Evolutionary conservation across 495 filamentous ascomycete genomes (phyloP).

Genomic region (Aspergillus ostianus): DNA sequence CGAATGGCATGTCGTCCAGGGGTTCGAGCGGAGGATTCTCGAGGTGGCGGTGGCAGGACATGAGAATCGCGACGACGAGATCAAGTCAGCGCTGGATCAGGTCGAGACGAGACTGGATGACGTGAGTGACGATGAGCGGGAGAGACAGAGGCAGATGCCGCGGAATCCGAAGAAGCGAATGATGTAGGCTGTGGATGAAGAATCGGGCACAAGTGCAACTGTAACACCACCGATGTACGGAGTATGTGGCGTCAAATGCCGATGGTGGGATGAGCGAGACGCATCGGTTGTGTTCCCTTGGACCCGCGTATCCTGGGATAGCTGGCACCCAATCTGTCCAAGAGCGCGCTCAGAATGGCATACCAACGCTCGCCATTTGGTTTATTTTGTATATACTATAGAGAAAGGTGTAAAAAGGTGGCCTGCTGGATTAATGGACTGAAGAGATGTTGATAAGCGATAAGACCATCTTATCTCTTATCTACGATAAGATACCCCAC

Average conservation of each 20-base stretch:
- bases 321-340: too few relatives aligned
- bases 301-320: too few relatives aligned
- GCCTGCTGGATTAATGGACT: too few relatives aligned
- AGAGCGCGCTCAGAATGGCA: too few relatives aligned
- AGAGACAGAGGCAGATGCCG: slow-evolving; percentile 32
- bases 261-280: neutral
- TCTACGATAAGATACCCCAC: neutral
- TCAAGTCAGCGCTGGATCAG: slow-evolving; percentile 29
- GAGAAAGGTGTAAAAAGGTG: too few relatives aligned
- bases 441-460: neutral
- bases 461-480: neutral
- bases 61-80: slow-evolving; percentile 41
- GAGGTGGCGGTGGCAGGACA: slow-evolving; percentile 80
- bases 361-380: too few relatives aligned
- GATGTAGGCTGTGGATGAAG: slow-evolving; percentile 33
- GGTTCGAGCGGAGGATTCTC: slow-evolving; percentile 80
- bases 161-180: slow-evolving; percentile 50
- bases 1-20: slow-evolving; percentile 64
- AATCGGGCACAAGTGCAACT: neutral
- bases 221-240: neutral
- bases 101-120: slow-evolving; percentile 35
- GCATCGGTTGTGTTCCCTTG: neutral
- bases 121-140: slow-evolving; percentile 34
- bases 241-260: too few relatives aligned
- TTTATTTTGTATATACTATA: too few relatives aligned